Evolutionary conservation across 2,329 filamentous ascomycete genomes (phyloP).

Genomic region (Penicillium psychrosexuale): DNA sequence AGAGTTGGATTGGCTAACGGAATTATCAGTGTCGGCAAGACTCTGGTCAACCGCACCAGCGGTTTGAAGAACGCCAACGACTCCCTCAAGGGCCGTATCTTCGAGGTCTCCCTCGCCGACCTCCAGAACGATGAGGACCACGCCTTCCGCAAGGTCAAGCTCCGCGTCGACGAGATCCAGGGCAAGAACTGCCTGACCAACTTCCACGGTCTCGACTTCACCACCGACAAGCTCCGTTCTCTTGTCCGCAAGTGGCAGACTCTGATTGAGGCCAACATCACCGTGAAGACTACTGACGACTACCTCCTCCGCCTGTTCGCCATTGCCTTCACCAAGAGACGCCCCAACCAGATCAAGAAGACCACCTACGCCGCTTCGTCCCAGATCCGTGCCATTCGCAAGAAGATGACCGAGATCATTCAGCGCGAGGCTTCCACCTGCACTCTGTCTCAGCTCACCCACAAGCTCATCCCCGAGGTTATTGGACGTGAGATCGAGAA

Average conservation of each 20-base stretch:
- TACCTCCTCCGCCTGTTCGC: constrained; percentile 99
- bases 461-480: constrained; percentile 98
- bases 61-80: constrained; percentile 99
- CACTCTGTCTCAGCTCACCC: constrained; percentile 92
- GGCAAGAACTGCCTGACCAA: constrained; percentile 99
- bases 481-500: constrained; percentile 99
- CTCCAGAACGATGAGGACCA: constrained; percentile 99
- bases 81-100: constrained; percentile 95
- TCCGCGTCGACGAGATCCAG: constrained; percentile 97
- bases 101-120: constrained; percentile 98
- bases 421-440: constrained; percentile 90
- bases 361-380: constrained; percentile 97
- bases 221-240: constrained; percentile 98
- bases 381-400: constrained; percentile 95
- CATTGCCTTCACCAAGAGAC: constrained; percentile 98
- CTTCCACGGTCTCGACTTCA: constrained; percentile 99
- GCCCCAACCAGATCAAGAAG: constrained; percentile 99
- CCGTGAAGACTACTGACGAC: constrained; percentile 99
- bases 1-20: constrained; percentile 16
- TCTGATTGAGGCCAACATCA: constrained; percentile 98
- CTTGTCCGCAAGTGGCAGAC: constrained; percentile 99
- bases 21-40: constrained; percentile 86
- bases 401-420: constrained; percentile 99
- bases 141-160: constrained; percentile 99
- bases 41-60: constrained; percentile 97